Evolutionary conservation across 2,329 filamentous ascomycete genomes (phyloP), one percentile per base, ranked within the genome.

Genomic region (Aspergillus sp.): DNA sequence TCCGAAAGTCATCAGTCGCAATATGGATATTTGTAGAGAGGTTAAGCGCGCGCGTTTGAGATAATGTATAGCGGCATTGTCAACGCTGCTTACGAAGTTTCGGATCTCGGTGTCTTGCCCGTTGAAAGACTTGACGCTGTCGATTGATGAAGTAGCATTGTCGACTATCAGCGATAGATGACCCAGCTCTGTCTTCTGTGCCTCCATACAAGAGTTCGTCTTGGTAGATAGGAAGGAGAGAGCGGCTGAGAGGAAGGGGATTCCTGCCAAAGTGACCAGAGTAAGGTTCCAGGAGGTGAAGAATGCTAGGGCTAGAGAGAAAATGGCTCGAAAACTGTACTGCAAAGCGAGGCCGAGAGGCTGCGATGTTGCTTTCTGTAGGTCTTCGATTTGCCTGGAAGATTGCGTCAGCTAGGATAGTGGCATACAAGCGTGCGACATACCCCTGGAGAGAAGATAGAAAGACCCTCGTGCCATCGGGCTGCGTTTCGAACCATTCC

Each of bases 41-140:
- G 87, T 90, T 15, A 86, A 82, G 49, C 85, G 82, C 0, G 89
- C 89, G 70, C 94, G 91, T 15, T 84, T 78, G 10, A 87, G 77
- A 66, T 92, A 96, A 55, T 85, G 83, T 1, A 73, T 75, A 21
- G 86, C 86, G 1, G 91, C 88, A 6, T 79, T 75, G 48, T 80
- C 79, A 30, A 91, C 82, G 0, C 84, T 81, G 0, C 69, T 72
- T 1, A 79, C 75, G 70, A 96, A 97, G 65, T 86, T 85, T 69
- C 83, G 82, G 0, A 85, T 75, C 72, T 96, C 93, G 10, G 87
- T 80, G 12, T 84, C 82, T 69, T 92, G 85, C 0, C 89, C 91
- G 67, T 94, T 93, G 77, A 90, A 93, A 55, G 87, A 89, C 73
- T 97, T 97, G 70, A 98, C 91, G 0, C 91, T 85, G 62, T 96